phyloP scores from a whole-genome alignment of 2,329 filamentous ascomycete genomes.

The Penicillium sp. region DNA sequence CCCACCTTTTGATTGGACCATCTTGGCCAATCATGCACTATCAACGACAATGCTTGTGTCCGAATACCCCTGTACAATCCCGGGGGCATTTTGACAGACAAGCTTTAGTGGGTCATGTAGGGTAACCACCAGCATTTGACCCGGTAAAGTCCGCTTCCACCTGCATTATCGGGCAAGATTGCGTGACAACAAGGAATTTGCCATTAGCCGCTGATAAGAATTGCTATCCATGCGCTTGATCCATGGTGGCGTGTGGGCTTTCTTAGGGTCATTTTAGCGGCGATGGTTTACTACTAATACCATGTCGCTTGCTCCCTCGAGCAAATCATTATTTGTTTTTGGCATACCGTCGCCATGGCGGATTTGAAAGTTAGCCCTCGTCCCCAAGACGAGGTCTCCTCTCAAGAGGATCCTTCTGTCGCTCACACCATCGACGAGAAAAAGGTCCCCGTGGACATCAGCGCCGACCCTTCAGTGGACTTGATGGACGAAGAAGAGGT shows the following conservation, averaged over 20 bases:
- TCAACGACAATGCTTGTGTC: neutral
- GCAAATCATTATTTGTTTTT: neutral
- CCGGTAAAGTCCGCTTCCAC: neutral
- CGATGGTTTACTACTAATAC: neutral
- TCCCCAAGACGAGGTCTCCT: neutral
- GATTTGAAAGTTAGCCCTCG: neutral
- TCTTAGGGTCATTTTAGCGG: neutral
- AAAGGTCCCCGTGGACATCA: neutral
- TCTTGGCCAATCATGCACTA: neutral
- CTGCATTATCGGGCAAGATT: neutral
- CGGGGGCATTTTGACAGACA: neutral
- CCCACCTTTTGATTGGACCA: neutral
- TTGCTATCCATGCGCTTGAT: neutral
- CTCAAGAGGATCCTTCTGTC: neutral
- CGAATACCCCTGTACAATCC: neutral
- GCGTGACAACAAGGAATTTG: neutral
- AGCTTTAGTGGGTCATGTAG: neutral
- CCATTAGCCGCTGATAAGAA: neutral
- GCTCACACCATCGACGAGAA: neutral
- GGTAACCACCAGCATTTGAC: neutral
- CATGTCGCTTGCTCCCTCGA: neutral
- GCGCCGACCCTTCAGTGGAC: neutral
- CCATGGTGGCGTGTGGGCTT: neutral
- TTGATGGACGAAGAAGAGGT: neutral
- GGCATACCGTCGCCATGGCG: neutral